phyloP scores from a whole-genome alignment of 225 moss, liverwort and hornwort genomes.

The Anthoceros angustus region DNA sequence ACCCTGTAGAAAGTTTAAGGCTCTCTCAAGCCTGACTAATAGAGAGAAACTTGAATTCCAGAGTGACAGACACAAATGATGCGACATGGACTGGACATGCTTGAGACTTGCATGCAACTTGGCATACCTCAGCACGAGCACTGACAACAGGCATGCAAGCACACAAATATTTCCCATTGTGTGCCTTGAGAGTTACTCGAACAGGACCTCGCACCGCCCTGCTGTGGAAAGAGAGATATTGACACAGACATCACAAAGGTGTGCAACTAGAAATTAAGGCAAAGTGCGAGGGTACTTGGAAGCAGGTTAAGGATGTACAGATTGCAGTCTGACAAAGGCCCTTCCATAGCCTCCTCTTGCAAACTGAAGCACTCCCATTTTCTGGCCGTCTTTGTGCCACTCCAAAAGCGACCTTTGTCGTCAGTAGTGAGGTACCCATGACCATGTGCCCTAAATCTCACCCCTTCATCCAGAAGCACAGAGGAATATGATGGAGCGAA shows the following conservation, averaged over 20 bases:
- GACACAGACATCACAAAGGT: neutral
- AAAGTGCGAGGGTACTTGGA: neutral
- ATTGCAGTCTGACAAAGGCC: neutral
- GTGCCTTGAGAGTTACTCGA: slow-evolving; percentile 16
- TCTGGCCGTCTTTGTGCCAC: slow-evolving; percentile 15
- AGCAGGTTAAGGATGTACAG: slow-evolving; percentile 2
- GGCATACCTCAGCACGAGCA: slow-evolving; percentile 14
- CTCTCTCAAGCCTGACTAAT: no score
- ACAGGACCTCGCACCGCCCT: slow-evolving; percentile 12
- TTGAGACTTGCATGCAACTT: neutral
- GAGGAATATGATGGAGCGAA: neutral
- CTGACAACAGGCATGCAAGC: slow-evolving; percentile 9
- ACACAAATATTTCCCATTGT: slow-evolving; percentile 16
- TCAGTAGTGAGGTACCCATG: slow-evolving; percentile 15
- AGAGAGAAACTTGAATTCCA: no score
- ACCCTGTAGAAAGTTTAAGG: no score
- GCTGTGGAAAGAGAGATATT: neutral
- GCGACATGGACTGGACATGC: neutral
- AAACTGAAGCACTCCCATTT: slow-evolving; percentile 19
- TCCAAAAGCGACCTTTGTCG: slow-evolving; percentile 13
- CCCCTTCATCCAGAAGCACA: slow-evolving; percentile 7
- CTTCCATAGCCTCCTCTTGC: slow-evolving; percentile 12
- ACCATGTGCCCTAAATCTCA: slow-evolving; percentile 11
- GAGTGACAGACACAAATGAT: no score
- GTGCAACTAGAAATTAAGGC: neutral